Percentiles rank a stretch among this genome's conserved stretches.
Conservation (phyloP, 208 protist species). For the Entamoeba invadens region DNA sequence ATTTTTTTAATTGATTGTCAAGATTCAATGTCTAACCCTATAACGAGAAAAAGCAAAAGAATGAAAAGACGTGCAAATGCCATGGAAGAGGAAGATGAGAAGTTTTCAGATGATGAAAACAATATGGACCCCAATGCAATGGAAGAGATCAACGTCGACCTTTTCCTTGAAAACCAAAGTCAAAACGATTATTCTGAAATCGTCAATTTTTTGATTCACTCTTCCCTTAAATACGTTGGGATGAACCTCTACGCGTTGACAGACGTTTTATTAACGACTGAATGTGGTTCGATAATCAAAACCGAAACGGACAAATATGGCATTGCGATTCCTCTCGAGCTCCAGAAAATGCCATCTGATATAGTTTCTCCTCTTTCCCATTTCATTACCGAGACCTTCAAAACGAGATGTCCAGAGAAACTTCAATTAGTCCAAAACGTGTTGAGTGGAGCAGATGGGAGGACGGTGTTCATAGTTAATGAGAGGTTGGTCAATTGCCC, state of each 20-base stretch:
- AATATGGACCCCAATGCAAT: no score
- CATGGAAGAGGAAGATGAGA: not conserved
- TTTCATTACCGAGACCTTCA: not conserved
- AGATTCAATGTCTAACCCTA: no score
- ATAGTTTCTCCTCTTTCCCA: not conserved
- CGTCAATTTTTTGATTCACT: not conserved
- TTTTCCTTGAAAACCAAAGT: not conserved
- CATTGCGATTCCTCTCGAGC: not conserved
- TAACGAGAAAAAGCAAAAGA: no score
- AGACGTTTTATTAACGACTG: not conserved
- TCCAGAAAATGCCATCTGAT: not conserved
- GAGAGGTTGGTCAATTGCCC: not conserved
- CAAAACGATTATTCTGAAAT: not conserved
- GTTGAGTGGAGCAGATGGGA: not conserved
- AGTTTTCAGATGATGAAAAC: not conserved
- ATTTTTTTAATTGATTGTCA: no score
- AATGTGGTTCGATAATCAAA: not conserved
- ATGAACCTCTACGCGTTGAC: not conserved
- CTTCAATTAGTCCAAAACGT: not conserved
- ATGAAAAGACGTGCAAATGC: not conserved
- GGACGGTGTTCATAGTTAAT: not conserved
- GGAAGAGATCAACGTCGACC: not conserved
- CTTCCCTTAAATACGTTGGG: not conserved
- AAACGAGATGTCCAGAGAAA: not conserved
- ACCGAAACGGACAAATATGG: not conserved